phyloP scores from a whole-genome alignment of 352 stramenopile genomes.

The Phytopythium litorale region DNA sequence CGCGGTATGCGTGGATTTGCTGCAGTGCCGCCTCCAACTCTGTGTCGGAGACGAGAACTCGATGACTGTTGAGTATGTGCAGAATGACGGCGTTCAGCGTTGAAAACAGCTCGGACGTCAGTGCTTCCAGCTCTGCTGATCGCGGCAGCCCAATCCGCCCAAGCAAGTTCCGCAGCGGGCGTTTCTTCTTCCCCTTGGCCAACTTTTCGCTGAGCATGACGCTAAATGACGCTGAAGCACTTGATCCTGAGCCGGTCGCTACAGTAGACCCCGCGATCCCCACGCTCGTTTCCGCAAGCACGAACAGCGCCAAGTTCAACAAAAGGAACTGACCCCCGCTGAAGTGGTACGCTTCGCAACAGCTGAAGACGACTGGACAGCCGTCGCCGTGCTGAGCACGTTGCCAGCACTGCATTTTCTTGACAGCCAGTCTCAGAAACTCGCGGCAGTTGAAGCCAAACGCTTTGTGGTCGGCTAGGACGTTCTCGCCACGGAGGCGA shows the following conservation, averaged over 20 bases:
- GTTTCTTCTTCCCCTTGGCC: conserved; percentile 46
- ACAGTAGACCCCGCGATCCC: conserved; percentile 20
- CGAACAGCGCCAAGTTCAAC: conserved; percentile 57
- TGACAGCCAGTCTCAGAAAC: conserved; percentile 48
- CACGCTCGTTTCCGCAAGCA: conserved; percentile 44
- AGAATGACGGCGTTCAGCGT: conserved; percentile 58
- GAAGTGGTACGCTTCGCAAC: conserved; percentile 54
- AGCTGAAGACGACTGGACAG: conserved; percentile 42
- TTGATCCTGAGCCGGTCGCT: conserved; percentile 4
- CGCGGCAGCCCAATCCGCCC: conserved; percentile 43
- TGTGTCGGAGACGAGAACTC: conserved; percentile 40
- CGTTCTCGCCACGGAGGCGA: conserved; percentile 35
- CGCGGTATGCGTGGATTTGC: conserved; percentile 52
- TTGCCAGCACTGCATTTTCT: conserved; percentile 70
- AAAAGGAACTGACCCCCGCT: conserved; percentile 40
- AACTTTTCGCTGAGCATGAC: conserved; percentile 53
- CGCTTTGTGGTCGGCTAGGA: conserved; percentile 43
- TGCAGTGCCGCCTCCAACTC: conserved; percentile 52
- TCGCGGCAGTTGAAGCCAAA: conserved; percentile 57
- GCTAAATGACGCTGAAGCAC: conserved; percentile 30
- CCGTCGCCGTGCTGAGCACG: conserved; percentile 57
- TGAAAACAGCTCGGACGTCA: conserved; percentile 46
- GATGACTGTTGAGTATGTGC: conserved; percentile 54
- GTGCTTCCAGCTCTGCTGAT: conserved; percentile 44
- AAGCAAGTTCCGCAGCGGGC: conserved; percentile 44